Evolutionary conservation across 768 basidiomycete genomes (phyloP).

Genomic region (Sporobolomyces phaffii): DNA sequence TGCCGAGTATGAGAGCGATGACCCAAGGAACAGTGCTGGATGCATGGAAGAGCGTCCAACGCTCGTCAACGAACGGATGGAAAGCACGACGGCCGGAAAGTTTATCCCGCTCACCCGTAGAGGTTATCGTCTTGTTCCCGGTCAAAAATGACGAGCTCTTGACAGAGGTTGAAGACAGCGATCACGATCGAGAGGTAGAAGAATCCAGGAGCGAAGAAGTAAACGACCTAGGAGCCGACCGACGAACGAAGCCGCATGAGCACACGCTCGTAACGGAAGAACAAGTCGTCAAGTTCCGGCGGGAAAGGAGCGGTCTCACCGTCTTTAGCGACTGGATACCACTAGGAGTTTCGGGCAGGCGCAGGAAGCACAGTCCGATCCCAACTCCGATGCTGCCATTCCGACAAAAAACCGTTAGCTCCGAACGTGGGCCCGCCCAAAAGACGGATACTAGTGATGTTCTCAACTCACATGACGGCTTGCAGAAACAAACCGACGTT

Average conservation of each 20-base stretch:
- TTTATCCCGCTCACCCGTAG: constrained; percentile 27
- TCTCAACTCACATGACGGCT: constrained; percentile 41
- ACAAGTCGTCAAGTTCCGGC: too few relatives aligned
- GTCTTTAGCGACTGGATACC: constrained; percentile 49
- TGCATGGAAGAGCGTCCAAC: neutral
- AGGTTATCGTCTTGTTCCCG: constrained; percentile 49
- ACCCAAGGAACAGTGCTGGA: constrained; percentile 48
- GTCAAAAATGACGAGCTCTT: constrained; percentile 51
- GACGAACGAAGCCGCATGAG: neutral
- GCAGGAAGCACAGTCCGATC: constrained; percentile 50
- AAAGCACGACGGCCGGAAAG: neutral
- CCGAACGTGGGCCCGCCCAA: too few relatives aligned
- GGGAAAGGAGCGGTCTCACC: neutral
- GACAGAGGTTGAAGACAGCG: constrained; percentile 48
- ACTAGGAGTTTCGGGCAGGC: constrained; percentile 40
- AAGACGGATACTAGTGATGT: too few relatives aligned
- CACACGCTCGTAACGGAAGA: neutral
- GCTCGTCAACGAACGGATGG: neutral
- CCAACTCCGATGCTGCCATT: constrained; percentile 44
- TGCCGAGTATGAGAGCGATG: constrained; percentile 48
- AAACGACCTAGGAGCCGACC: neutral
- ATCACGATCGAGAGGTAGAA: constrained; percentile 39
- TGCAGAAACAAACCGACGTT: constrained; percentile 2
- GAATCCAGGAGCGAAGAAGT: constrained; percentile 6
- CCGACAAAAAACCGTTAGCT: too few relatives aligned